Conservation (phyloP, 495 filamentous ascomycete species). For the Apodospora peruviana region DNA sequence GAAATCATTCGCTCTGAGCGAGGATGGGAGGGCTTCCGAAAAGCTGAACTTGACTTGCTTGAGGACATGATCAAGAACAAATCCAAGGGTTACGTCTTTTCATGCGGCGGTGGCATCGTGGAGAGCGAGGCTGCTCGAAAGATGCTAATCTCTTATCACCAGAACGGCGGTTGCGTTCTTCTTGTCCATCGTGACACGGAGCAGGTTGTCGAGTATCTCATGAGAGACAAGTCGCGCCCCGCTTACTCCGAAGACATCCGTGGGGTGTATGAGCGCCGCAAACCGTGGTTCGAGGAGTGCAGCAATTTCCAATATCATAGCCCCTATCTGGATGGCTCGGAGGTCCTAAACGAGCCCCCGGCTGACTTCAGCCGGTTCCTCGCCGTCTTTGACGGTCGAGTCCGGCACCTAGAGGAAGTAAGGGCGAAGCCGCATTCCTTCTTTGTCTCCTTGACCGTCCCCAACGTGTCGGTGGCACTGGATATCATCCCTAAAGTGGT, state of each 20-base stretch:
- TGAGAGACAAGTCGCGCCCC: slow-evolving; percentile 83
- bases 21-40: slow-evolving; percentile 87
- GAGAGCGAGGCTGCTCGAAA: slow-evolving; percentile 80
- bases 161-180: slow-evolving; percentile 80
- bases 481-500: slow-evolving; percentile 65
- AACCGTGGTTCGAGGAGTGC: slow-evolving; percentile 87
- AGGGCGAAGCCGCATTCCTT: slow-evolving; percentile 73
- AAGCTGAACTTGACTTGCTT: slow-evolving; percentile 72
- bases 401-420: slow-evolving; percentile 57
- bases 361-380: slow-evolving; percentile 80
- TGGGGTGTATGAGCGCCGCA: slow-evolving; percentile 84
- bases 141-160: slow-evolving; percentile 66
- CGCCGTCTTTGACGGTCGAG: slow-evolving; percentile 62
- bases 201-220: slow-evolving; percentile 83
- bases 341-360: slow-evolving; percentile 54
- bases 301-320: slow-evolving; percentile 94
- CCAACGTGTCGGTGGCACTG: slow-evolving; percentile 58
- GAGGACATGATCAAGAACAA: slow-evolving; percentile 67
- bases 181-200: slow-evolving; percentile 84
- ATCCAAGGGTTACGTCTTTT: slow-evolving; percentile 73
- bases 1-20: slow-evolving; percentile 66
- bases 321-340: slow-evolving; percentile 56
- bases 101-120: slow-evolving; percentile 90
- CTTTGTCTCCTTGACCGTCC: slow-evolving; percentile 87
- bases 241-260: slow-evolving; percentile 93